Evolutionary conservation across 139 green algal species (phyloP).

Genomic region (Ettlia oleoabundans): DNA sequence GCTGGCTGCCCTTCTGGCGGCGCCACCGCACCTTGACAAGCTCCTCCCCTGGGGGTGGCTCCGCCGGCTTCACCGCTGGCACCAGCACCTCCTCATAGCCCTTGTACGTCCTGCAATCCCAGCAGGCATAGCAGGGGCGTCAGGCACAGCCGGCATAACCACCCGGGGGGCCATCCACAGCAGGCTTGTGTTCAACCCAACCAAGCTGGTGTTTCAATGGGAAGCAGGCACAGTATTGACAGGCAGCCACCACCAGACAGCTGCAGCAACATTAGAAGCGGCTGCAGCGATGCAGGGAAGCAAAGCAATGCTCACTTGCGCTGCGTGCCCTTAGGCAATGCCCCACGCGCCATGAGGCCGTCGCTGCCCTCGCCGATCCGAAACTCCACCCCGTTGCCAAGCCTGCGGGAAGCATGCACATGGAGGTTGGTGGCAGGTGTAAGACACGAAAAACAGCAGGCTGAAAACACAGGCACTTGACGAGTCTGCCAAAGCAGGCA

Average conservation of each 20-base stretch:
- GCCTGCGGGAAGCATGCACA: too few species aligned
- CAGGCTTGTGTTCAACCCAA: too few species aligned
- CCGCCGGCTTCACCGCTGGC: conserved; percentile 62
- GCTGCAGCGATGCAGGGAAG: background rate
- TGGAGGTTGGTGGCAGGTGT: too few species aligned
- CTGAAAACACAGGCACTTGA: too few species aligned
- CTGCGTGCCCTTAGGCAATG: conserved; percentile 66
- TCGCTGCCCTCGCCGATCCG: conserved; percentile 50
- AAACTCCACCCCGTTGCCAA: conserved; percentile 62
- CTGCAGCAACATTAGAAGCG: background rate
- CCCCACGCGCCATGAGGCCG: conserved; percentile 16
- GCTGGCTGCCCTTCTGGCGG: too few species aligned
- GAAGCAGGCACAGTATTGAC: too few species aligned
- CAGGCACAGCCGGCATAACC: background rate
- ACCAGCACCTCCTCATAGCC: conserved; percentile 92
- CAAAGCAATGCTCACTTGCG: conserved; percentile 53
- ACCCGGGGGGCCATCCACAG: too few species aligned
- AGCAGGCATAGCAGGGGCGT: background rate
- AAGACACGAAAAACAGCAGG: too few species aligned
- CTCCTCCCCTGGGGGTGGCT: conserved; percentile 53
- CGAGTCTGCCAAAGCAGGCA: too few species aligned
- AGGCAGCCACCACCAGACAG: too few species aligned
- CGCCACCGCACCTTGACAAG: too few species aligned
- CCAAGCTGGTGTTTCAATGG: too few species aligned
- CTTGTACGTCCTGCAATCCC: conserved; percentile 68